Conservation (phyloP, 495 filamentous ascomycete genomes). For the Lasiosphaeria ovina region DNA sequence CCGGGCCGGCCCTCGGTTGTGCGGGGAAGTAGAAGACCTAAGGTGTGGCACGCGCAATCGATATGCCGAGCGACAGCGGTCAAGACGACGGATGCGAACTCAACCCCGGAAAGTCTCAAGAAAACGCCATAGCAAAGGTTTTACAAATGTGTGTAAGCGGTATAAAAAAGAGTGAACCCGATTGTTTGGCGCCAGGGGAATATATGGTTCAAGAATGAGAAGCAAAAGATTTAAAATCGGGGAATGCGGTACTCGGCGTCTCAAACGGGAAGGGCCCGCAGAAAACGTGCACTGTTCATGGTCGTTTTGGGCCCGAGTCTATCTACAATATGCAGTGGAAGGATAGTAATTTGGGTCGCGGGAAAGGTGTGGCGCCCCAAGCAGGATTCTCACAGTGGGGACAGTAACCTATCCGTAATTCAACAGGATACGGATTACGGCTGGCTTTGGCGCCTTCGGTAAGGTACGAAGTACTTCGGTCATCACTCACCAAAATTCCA, state of each 20-base stretch:
- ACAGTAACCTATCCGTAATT: neutral
- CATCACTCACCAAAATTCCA: conserved; percentile 16
- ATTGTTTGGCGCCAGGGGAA: no score
- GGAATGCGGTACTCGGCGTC: no score
- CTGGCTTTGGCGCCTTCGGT: no score
- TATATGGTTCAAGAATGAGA: neutral
- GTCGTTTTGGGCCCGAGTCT: no score
- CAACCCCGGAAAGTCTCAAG: conserved; percentile 5
- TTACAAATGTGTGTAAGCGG: neutral
- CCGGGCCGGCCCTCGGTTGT: conserved; percentile 5
- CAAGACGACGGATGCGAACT: conserved; percentile 11
- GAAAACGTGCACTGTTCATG: no score
- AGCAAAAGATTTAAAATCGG: neutral
- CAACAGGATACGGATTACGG: neutral
- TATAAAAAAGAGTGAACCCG: neutral
- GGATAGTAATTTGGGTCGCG: no score
- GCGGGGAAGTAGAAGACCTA: conserved; percentile 21
- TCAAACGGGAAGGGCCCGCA: no score
- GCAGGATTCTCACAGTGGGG: neutral
- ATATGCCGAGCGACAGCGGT: conserved; percentile 20
- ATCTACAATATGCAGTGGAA: no score
- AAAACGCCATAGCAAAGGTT: conserved; percentile 8
- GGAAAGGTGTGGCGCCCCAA: no score
- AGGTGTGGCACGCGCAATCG: neutral
- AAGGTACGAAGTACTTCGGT: neutral